Base-by-base conservation (phyloP, 2,329 filamentous ascomycete species). In the Ophiostoma populinum region DNA sequence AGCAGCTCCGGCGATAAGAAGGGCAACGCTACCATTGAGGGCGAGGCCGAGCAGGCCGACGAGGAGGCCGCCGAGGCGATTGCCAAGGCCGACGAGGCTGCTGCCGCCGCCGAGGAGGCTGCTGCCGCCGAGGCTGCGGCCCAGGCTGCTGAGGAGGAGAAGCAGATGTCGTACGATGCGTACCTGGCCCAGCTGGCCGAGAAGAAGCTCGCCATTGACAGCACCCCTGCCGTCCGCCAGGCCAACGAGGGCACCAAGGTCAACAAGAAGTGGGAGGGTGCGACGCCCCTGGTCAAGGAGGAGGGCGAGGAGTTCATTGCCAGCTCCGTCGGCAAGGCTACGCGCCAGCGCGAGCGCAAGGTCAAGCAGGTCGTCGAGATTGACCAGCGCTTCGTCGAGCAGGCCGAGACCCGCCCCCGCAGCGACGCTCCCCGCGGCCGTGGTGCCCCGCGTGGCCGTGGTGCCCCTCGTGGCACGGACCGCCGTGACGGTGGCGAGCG, bases 51-150 rank as follows among this genome's bases (percentile, higher is more conserved):
- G 63, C 75, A 80, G 62, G 80, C 80, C 53, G 90, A 95, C 51
- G 90, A 95, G 70, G 73, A 82, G 61, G 83, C 79, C 48, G 90
- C 80, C 49, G 85, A 92, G 57, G 78, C 73, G 49, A 92, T 94
- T 48, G 90, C 90, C 47, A 70, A 82, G 61, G 64, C 67, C 45
- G 87, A 95, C 54, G 70, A 82, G 62, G 83, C 80, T 62, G 79
- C 83, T 42, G 67, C 62, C 36, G 53, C 59, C 34, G 57, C 55
- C 27, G 69, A 53, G 43, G 51, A 56, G 34, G 50, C 47, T 27
- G 50, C 55, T 15, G 43, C 46, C 39, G 35, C 36, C 13, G 45
- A 64, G 45, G 49, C 7, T 7, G 15, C 6, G 25, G 12, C 25
- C 13, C n/a, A 50, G 42, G 63, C 64, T 43, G 74, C 82, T 61